A percentile compares a stretch with the other conserved stretches of the same genome.
These are phyloP conservation scores for Euphorbia schlechtendalii DNA, from an alignment of 441 rosid species.

Conservation along the genomic window DNA sequence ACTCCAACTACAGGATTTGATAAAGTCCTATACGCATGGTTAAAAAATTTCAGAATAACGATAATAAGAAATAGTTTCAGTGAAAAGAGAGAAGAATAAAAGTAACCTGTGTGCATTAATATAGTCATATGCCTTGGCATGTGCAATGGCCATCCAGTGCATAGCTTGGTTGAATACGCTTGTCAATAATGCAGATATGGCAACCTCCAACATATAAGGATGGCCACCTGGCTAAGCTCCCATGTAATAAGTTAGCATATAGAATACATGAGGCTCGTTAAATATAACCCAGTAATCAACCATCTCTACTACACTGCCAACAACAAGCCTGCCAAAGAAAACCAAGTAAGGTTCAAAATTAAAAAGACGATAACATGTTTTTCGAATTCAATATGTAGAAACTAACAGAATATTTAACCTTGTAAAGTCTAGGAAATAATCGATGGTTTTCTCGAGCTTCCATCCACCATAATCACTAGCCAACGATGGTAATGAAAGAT, in stretches of 20 bases:
- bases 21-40: conserved; percentile 26
- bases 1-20: conserved; percentile 61
- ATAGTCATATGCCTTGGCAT: conserved; percentile 76
- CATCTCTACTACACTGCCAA: conserved; percentile 60
- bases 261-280: conserved; percentile 88
- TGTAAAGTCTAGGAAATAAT: conserved; percentile 81
- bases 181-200: conserved; percentile 78
- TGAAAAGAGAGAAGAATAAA: too few species aligned
- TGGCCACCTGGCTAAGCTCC: conserved; percentile 96
- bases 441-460: conserved; percentile 90
- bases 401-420: conserved; percentile 43
- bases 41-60: background rate
- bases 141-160: conserved; percentile 89
- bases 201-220: conserved; percentile 86
- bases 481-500: conserved; percentile 94
- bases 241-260: too few species aligned
- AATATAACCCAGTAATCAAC: conserved; percentile 91
- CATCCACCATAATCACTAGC: too few species aligned
- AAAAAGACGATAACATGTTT: too few species aligned
- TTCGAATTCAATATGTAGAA: too few species aligned
- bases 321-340: conserved; percentile 69
- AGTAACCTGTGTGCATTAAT: too few species aligned
- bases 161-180: conserved; percentile 79
- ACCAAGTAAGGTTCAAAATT: too few species aligned
- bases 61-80: background rate